phyloP scores from a whole-genome alignment of 208 protist species.

The Crithidia bombi region DNA sequence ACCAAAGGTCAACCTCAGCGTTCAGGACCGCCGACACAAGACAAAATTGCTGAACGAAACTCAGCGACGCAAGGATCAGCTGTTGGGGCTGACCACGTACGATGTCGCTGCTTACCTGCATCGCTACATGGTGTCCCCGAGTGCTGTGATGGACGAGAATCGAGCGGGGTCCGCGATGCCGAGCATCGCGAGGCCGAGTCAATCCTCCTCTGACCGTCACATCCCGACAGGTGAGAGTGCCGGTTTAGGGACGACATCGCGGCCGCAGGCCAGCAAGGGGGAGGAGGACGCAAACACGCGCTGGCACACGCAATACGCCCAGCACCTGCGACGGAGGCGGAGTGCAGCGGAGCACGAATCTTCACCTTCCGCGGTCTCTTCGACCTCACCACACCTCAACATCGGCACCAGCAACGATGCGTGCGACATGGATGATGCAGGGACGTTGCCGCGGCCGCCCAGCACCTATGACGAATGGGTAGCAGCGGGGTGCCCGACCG shows the following conservation, averaged over 20 bases:
- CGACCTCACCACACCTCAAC: no score
- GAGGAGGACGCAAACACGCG: slow-evolving; percentile 19
- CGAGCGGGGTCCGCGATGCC: slow-evolving; percentile 5
- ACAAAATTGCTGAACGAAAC: slow-evolving; percentile 57
- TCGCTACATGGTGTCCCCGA: slow-evolving; percentile 27
- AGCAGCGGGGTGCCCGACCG: slow-evolving; percentile 49
- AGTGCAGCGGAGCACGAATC: neutral
- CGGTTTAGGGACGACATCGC: neutral
- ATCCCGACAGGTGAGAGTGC: neutral
- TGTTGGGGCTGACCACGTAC: slow-evolving; percentile 47
- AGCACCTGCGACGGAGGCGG: slow-evolving; percentile 6
- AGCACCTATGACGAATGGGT: slow-evolving; percentile 65
- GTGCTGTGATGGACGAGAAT: slow-evolving; percentile 45
- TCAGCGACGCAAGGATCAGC: slow-evolving; percentile 55
- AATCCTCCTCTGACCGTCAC: neutral
- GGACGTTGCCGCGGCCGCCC: slow-evolving; percentile 21
- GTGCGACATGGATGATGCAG: slow-evolving; percentile 9
- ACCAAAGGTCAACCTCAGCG: slow-evolving; percentile 45
- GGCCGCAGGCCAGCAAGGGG: neutral
- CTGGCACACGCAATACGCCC: slow-evolving; percentile 20
- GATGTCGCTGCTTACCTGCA: slow-evolving; percentile 64
- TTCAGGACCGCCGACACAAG: slow-evolving; percentile 74
- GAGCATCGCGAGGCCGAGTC: neutral
- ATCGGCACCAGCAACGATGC: neutral
- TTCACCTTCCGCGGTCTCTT: neutral